Evolutionary conservation across 2,329 filamentous ascomycete species (phyloP).

Genomic region (Iodosphaeria phyllophila): DNA sequence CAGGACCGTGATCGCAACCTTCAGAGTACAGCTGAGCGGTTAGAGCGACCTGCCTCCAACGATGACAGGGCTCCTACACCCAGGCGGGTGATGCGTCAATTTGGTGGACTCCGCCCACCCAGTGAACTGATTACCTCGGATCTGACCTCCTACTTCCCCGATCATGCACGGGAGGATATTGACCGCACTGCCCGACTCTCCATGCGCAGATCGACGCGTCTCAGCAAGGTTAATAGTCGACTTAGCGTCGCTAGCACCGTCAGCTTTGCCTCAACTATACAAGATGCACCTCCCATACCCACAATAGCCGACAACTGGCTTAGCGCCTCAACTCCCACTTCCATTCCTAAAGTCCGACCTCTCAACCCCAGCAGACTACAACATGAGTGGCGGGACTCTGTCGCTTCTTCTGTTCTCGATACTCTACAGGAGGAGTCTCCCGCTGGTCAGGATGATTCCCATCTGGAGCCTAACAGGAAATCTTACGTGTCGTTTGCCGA

Average conservation of each 20-base stretch:
- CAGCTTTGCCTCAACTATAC: constrained; percentile 80
- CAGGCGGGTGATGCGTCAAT: constrained; percentile 44
- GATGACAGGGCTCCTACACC: constrained; percentile 24
- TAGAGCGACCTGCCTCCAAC: constrained; percentile 34
- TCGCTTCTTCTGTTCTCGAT: constrained; percentile 75
- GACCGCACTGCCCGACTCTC: constrained; percentile 90
- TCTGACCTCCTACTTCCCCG: constrained; percentile 90
- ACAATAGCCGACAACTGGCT: constrained; percentile 93
- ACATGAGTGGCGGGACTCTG: constrained; percentile 62
- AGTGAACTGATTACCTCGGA: constrained; percentile 97
- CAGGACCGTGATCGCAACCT: constrained; percentile 52
- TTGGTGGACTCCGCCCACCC: constrained; percentile 81
- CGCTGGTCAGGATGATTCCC: no score
- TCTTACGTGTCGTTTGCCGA: constrained; percentile 86
- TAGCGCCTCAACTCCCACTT: constrained; percentile 38
- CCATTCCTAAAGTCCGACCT: constrained; percentile 28
- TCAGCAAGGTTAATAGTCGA: constrained; percentile 84
- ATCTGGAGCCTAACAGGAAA: constrained; percentile 73
- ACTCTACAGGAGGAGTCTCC: constrained; percentile 70
- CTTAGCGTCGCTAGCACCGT: constrained; percentile 86
- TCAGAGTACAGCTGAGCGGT: constrained; percentile 35
- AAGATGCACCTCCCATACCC: constrained; percentile 85
- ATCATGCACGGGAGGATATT: constrained; percentile 84
- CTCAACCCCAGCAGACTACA: constrained; percentile 27
- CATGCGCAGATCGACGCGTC: constrained; percentile 70